Evolutionary conservation across 495 filamentous ascomycete genomes (phyloP).

Genomic region (Mycothermus thermophilus): DNA sequence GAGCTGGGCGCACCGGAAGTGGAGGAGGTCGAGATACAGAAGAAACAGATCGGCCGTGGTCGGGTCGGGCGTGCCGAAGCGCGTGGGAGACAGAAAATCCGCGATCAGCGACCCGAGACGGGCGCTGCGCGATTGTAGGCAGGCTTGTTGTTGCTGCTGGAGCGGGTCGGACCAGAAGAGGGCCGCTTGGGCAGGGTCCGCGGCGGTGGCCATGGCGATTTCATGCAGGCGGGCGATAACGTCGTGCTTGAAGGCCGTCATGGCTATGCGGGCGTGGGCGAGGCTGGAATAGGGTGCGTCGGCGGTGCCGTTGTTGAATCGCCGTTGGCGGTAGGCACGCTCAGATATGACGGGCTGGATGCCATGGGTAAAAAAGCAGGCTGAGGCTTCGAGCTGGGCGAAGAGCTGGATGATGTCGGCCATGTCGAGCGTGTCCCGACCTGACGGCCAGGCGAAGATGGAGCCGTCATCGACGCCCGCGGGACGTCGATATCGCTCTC

Average conservation of each 20-base stretch:
- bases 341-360: conserved; percentile 48
- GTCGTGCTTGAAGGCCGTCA: conserved; percentile 13
- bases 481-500: conserved; percentile 24
- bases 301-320: conserved; percentile 30
- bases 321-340: conserved; percentile 36
- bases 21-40: conserved; percentile 12
- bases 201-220: background rate
- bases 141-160: conserved; percentile 7
- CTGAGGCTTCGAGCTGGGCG: conserved; percentile 16
- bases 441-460: conserved; percentile 5
- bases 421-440: conserved; percentile 12
- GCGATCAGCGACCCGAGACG: conserved; percentile 4
- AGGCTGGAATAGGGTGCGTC: conserved; percentile 27
- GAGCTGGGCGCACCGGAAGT: conserved; percentile 46
- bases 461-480: conserved; percentile 7
- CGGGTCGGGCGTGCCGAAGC: background rate
- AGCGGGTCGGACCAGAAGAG: conserved; percentile 8
- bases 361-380: conserved; percentile 42
- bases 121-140: conserved; percentile 6
- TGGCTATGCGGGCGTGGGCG: conserved; percentile 3
- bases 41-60: conserved; percentile 3
- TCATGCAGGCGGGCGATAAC: conserved; percentile 10
- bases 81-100: conserved; percentile 7
- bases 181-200: background rate
- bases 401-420: conserved; percentile 24